phyloP scores from a whole-genome alignment of 169 alveolate species.

The Cryptosporidium tyzzeri region DNA sequence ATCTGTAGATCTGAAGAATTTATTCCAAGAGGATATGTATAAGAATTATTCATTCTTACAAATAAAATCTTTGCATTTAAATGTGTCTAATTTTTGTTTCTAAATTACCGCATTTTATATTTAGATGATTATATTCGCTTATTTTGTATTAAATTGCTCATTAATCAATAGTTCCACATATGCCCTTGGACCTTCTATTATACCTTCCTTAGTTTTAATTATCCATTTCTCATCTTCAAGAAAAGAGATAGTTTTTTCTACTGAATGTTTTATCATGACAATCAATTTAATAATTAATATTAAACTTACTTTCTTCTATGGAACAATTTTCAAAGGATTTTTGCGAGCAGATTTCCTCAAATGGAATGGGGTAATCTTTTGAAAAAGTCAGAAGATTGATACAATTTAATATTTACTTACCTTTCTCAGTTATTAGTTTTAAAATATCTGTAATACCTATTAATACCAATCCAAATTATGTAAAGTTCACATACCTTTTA shows the following conservation, averaged over 20 bases:
- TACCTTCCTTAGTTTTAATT: constrained; percentile 9
- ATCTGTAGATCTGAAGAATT: not conserved
- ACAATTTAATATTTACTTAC: constrained; percentile 8
- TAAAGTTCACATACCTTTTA: constrained; percentile 24
- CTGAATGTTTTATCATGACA: not conserved
- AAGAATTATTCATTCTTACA: not conserved
- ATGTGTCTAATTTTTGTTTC: not conserved
- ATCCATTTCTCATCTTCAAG: constrained; percentile 54
- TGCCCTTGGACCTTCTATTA: constrained; percentile 67
- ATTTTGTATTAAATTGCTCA: not conserved
- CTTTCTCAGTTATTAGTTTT: constrained; percentile 2
- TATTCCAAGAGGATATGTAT: constrained; percentile 26
- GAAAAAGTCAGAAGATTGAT: not conserved
- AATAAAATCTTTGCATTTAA: not conserved
- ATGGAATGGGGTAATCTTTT: constrained; percentile 31
- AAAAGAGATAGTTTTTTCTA: constrained; percentile 18
- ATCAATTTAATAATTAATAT: not conserved
- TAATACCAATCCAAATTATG: not conserved
- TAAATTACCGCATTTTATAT: not conserved
- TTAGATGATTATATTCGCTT: not conserved
- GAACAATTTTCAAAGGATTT: not conserved
- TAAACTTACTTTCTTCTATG: constrained; percentile 31
- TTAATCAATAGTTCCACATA: constrained; percentile 32
- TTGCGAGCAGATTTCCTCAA: constrained; percentile 11
- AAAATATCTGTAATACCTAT: not conserved